Conservation (phyloP, 202 grass and related monocot species). For the Brachypodium distachyon region DNA sequence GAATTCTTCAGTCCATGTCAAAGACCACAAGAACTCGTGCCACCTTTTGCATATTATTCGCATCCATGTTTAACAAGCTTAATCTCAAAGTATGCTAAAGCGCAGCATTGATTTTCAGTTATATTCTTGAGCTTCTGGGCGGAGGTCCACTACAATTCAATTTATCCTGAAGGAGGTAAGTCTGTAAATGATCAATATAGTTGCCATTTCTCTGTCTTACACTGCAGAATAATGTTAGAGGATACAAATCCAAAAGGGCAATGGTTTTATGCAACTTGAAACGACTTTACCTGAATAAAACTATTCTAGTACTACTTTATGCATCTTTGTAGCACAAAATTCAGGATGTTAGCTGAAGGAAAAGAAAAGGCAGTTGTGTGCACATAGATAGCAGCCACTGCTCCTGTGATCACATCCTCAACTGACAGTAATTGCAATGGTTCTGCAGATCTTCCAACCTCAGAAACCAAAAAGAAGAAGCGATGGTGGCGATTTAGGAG, state of each 20-base stretch:
- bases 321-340: too few relatives aligned
- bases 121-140: constrained; percentile 77
- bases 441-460: constrained; percentile 40
- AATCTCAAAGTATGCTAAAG: background rate
- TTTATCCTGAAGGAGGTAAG: constrained; percentile 52
- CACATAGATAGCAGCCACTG: background rate
- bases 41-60: background rate
- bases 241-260: too few relatives aligned
- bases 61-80: background rate
- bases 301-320: background rate
- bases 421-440: background rate
- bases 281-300: background rate
- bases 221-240: too few relatives aligned
- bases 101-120: constrained; percentile 17
- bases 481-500: constrained; percentile 59
- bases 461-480: constrained; percentile 53
- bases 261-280: background rate
- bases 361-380: background rate
- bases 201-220: background rate
- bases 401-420: background rate
- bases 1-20: background rate
- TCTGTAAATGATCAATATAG: background rate
- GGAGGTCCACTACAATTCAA: constrained; percentile 72
- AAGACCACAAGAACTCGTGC: background rate
- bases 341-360: too few relatives aligned